A percentile compares a stretch with the other conserved stretches of the same genome.
Conservation (phyloP, 1,284 basidiomycete species). For the Ustilago curta region DNA sequence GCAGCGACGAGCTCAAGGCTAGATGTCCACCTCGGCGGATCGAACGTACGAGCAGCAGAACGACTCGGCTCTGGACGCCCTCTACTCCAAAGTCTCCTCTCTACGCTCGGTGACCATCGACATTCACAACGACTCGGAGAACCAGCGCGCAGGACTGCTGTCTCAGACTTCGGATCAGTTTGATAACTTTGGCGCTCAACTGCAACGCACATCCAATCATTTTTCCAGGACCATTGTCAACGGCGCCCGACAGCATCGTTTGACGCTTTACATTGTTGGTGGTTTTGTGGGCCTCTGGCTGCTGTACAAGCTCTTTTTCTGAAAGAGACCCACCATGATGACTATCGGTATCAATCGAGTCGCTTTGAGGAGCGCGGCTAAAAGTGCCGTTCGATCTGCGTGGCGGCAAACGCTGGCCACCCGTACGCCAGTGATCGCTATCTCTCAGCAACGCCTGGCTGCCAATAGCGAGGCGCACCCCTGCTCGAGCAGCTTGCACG, state of each 20-base stretch:
- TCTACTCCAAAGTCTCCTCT: slow-evolving; percentile 61
- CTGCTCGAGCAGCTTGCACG: background rate
- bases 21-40: slow-evolving; percentile 57
- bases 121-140: slow-evolving; percentile 64
- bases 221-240: slow-evolving; percentile 46
- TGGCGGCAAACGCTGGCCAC: background rate
- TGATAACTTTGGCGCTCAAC: slow-evolving; percentile 37
- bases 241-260: slow-evolving; percentile 50
- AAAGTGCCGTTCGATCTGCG: background rate
- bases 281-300: slow-evolving; percentile 55
- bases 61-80: slow-evolving; percentile 60
- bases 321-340: slow-evolving; percentile 12
- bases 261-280: slow-evolving; percentile 57
- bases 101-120: slow-evolving; percentile 63
- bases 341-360: background rate
- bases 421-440: slow-evolving; percentile 3
- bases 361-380: background rate
- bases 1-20: slow-evolving; percentile 12
- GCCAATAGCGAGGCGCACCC: background rate
- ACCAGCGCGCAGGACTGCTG: slow-evolving; percentile 42
- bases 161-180: slow-evolving; percentile 55
- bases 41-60: slow-evolving; percentile 66
- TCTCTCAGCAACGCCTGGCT: background rate
- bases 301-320: slow-evolving; percentile 56
- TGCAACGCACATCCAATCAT: slow-evolving; percentile 53